Evolutionary conservation across 2,329 filamentous ascomycete species (phyloP), one percentile per base, ranked within the genome.

Genomic region (Mariannaea elegans): DNA sequence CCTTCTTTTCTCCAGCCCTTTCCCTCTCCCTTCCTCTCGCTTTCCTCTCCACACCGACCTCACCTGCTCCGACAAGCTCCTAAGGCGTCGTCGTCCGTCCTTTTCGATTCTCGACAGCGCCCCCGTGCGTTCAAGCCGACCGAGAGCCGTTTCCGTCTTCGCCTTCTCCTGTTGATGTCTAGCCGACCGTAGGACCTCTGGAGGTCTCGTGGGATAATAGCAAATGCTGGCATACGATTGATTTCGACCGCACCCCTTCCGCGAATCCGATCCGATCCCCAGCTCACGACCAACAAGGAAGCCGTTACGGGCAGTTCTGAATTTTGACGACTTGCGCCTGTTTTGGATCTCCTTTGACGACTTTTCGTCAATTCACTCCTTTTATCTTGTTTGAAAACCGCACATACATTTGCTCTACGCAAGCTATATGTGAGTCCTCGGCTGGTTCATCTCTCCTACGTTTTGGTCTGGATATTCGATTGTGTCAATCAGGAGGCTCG

Each of bases 321-420:
- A 56, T 44, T 56, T 67, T 64, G 67, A 73, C 71, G 70, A 72
- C 64, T 66, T 56, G 65, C 65, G 50, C 62, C 64, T 67, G 63
- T 70, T 70, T 66, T 64, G 67, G 32, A 68, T 66, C 63, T 59
- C 49, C 57, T 72, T 73, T 68, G 78, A 79, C 79, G 77, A 79
- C 68, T 75, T 76, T 72, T 78, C 78, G 79, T 81, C 79, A 73
- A 77, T 77, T 78, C 80, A 71, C 80, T 82, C 80, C 63, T 80
- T 81, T 80, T 70, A 53, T 60, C 62, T 65, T 77, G 71, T 62
- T 66, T 66, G 53, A 69, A 66, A 53, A 36, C 52, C 52, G 62
- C 68, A 70, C 59, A 67, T 65, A 72, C 66, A 66, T 60, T 71
- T 68, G 70, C 69, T 69, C 62, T 64, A 70, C 61, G 69, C 69